Evolutionary conservation across 257 asterid genomes (phyloP).

Genomic region (Nicotiana attenuata): DNA sequence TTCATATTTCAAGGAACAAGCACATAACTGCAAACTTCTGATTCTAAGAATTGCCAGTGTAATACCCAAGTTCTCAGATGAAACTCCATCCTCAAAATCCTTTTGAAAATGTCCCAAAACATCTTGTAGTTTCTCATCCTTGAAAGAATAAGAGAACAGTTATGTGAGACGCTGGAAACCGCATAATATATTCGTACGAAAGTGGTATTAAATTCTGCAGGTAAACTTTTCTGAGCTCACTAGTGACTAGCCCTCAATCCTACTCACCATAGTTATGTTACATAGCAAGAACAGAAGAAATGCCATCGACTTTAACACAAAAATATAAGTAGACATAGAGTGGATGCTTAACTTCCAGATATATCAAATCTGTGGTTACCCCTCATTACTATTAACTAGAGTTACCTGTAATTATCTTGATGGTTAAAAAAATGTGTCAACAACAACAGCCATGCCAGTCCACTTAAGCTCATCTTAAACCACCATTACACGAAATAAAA

Average conservation of each 20-base stretch:
- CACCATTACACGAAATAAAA: background rate
- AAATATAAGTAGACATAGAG: too few species aligned
- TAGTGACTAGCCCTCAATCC: too few species aligned
- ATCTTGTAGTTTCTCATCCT: conserved; percentile 65
- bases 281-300: too few species aligned
- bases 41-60: conserved; percentile 21
- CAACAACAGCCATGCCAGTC: too few species aligned
- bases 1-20: background rate
- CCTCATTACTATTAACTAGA: too few species aligned
- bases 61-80: conserved; percentile 65
- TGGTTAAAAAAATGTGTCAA: too few species aligned
- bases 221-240: too few species aligned
- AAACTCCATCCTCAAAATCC: conserved; percentile 74
- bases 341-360: too few species aligned
- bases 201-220: background rate
- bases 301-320: too few species aligned
- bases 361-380: too few species aligned
- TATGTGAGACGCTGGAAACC: conserved; percentile 3
- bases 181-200: background rate
- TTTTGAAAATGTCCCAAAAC: conserved; percentile 66
- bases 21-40: conserved; percentile 4
- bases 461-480: background rate
- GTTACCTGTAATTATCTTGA: too few species aligned
- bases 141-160: conserved; percentile 6
- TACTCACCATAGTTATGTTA: too few species aligned